Evolutionary conservation across 2,329 filamentous ascomycete species (phyloP).

Genomic region (Phaeomoniella chlamydospora): DNA sequence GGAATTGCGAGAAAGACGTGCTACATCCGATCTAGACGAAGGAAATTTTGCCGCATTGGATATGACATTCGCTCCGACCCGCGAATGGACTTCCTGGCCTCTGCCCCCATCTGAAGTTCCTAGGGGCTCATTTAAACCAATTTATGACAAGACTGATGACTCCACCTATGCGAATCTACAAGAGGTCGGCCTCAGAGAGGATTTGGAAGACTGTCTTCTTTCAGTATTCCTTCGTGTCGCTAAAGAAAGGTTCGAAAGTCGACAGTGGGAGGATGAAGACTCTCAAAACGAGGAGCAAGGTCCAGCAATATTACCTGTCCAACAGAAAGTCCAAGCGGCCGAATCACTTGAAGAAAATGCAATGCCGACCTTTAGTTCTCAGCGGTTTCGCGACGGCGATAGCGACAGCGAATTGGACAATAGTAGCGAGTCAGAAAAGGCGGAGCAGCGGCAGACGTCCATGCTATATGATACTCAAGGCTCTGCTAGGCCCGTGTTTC

Average conservation of each 20-base stretch:
- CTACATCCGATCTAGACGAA: background rate
- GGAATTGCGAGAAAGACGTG: conserved; percentile 23
- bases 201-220: conserved; percentile 55
- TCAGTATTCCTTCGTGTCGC: conserved; percentile 52
- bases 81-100: conserved; percentile 77
- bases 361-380: conserved; percentile 5
- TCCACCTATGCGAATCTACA: conserved; percentile 36
- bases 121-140: conserved; percentile 34
- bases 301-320: background rate
- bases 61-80: conserved; percentile 29
- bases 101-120: conserved; percentile 49
- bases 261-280: conserved; percentile 13
- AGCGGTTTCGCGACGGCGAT: conserved; percentile 1
- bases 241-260: conserved; percentile 45
- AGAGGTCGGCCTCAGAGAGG: conserved; percentile 37
- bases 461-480: conserved; percentile 4
- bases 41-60: conserved; percentile 3
- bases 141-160: conserved; percentile 32
- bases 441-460: too few species aligned
- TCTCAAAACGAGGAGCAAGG: background rate
- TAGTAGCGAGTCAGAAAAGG: background rate
- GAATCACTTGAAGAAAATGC: conserved; percentile 6
- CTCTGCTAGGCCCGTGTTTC: conserved; percentile 37
- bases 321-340: conserved; percentile 12
- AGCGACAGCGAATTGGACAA: background rate